Percentiles rank a stretch among this genome's conserved stretches.
Evolutionary conservation across 148 eudicot genomes (phyloP).

Genomic region (Beta vulgaris): DNA sequence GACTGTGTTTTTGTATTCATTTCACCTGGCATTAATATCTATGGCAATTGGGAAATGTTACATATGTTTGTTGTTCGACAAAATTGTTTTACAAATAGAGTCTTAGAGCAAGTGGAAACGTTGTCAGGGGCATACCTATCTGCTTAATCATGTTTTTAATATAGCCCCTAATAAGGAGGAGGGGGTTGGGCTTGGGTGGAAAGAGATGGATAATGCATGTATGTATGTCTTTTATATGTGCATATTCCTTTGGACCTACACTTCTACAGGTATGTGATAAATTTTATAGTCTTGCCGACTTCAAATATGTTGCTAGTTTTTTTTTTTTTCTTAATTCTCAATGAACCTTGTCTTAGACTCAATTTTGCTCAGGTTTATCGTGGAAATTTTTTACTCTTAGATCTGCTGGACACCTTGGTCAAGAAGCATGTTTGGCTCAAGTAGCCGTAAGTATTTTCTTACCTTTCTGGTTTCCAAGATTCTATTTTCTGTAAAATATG

Average conservation of each 20-base stretch:
- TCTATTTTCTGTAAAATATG: too few species aligned
- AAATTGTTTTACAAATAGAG: too few species aligned
- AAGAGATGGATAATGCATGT: too few species aligned
- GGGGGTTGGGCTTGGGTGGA: too few species aligned
- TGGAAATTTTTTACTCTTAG: conserved; percentile 2
- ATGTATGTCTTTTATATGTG: not conserved
- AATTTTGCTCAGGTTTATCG: not conserved
- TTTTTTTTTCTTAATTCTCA: not conserved
- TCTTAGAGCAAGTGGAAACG: too few species aligned
- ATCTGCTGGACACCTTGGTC: conserved; percentile 12
- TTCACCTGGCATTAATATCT: too few species aligned
- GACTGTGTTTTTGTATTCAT: too few species aligned
- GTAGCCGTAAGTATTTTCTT: conserved; percentile 38
- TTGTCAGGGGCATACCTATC: too few species aligned
- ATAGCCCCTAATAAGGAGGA: too few species aligned
- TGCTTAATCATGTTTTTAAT: too few species aligned
- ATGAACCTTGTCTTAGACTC: not conserved
- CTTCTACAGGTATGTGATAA: not conserved
- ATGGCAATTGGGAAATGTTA: too few species aligned
- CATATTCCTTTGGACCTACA: not conserved
- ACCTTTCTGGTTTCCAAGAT: not conserved
- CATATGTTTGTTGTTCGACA: too few species aligned
- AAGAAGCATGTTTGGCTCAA: conserved; percentile 50
- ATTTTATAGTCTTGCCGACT: not conserved
- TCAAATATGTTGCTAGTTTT: not conserved